These are phyloP conservation scores for Aspergillus ochraceoroseus DNA, from an alignment of 2,329 filamentous ascomycete species.

Conservation along the genomic window DNA sequence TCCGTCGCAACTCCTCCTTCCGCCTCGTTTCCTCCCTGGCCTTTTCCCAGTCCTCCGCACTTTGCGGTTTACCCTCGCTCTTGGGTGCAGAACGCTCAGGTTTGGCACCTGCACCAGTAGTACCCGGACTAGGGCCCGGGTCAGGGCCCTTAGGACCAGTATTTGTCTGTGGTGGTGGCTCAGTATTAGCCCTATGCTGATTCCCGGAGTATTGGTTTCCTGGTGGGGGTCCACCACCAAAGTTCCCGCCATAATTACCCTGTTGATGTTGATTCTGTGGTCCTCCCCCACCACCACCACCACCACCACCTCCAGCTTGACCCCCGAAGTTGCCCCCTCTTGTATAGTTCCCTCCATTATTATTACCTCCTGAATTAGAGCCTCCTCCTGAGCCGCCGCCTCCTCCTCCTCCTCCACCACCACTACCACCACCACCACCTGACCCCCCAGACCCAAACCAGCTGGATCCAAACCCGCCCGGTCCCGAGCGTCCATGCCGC, in stretches of 20 bases:
- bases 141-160: constrained; percentile 16
- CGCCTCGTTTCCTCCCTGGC: constrained; percentile 32
- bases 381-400: too few relatives aligned
- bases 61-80: constrained; percentile 20
- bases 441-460: constrained; percentile 17
- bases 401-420: too few relatives aligned
- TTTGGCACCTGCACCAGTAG: constrained; percentile 14
- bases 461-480: constrained; percentile 24
- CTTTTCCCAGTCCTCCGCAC: constrained; percentile 27
- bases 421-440: constrained; percentile 10
- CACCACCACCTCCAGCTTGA: constrained; percentile 23
- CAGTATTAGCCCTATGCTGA: constrained; percentile 28
- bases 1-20: constrained; percentile 37
- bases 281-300: too few relatives aligned
- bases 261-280: constrained; percentile 30
- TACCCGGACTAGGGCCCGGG: constrained; percentile 3
- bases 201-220: constrained; percentile 34
- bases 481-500: constrained; percentile 25
- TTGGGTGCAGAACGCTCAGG: constrained; percentile 14
- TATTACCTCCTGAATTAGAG: neutral
- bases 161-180: constrained; percentile 25
- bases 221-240: constrained; percentile 27
- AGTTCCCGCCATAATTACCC: constrained; percentile 28
- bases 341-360: constrained; percentile 21
- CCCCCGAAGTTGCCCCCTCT: constrained; percentile 27